A percentile compares a stretch with the other conserved stretches of the same genome.
These are phyloP conservation scores for Phylloporus rhodoxanthus DNA, from an alignment of 768 basidiomycete genomes.

Conservation along the genomic window DNA sequence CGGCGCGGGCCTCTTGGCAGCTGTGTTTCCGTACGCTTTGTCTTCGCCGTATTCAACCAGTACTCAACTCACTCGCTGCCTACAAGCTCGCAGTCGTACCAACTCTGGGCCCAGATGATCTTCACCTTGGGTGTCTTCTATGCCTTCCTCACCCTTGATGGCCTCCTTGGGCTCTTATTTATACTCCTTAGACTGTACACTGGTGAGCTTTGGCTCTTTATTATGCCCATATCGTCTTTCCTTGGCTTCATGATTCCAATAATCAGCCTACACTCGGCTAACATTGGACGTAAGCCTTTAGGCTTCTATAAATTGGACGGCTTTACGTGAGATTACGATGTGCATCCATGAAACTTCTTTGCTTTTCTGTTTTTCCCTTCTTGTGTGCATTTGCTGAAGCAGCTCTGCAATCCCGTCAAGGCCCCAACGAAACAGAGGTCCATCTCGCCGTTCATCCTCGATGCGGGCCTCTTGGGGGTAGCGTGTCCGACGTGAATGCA, in stretches of 20 bases:
- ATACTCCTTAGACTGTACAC: neutral
- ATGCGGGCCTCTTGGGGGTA: slow-evolving; percentile 39
- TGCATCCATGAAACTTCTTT: neutral
- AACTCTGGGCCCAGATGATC: slow-evolving; percentile 16
- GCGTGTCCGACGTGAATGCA: slow-evolving; percentile 42
- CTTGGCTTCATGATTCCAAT: neutral
- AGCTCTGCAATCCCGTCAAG: slow-evolving; percentile 6
- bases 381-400: slow-evolving; percentile 8
- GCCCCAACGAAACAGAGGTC: slow-evolving; percentile 16
- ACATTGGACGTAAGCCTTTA: neutral
- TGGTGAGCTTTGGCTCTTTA: slow-evolving; percentile 10
- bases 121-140: slow-evolving; percentile 20
- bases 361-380: neutral
- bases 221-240: neutral
- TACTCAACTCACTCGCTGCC: neutral
- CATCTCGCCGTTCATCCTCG: slow-evolving; percentile 43
- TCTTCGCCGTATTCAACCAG: neutral
- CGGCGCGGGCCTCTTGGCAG: no score
- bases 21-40: neutral
- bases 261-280: neutral
- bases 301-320: neutral
- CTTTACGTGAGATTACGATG: neutral
- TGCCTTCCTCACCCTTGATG: slow-evolving; percentile 18
- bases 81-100: neutral
- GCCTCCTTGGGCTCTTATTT: slow-evolving; percentile 10